These are phyloP conservation scores for Picea glauca DNA, from an alignment of 75 land plant genomes.

Conservation along the genomic window DNA sequence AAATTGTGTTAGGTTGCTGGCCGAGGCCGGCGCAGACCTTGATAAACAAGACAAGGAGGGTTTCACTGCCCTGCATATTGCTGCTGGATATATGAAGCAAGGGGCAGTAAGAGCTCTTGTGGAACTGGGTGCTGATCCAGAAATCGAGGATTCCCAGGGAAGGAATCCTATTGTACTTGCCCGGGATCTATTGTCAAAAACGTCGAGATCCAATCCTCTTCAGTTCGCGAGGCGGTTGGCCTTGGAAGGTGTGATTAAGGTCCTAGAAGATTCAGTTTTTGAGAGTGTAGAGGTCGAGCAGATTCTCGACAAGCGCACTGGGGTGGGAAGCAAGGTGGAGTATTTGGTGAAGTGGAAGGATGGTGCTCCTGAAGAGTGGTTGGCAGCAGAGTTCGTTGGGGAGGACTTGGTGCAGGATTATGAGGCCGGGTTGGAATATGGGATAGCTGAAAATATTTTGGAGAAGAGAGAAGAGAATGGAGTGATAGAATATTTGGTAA, in stretches of 20 bases:
- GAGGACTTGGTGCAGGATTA: conserved; percentile 81
- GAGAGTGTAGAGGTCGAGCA: conserved; percentile 79
- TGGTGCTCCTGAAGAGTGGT: conserved; percentile 72
- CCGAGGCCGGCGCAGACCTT: conserved; percentile 69
- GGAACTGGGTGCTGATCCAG: conserved; percentile 79
- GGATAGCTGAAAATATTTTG: conserved; percentile 73
- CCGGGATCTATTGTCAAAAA: conserved; percentile 51
- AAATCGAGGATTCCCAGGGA: conserved; percentile 51
- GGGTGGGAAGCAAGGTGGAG: conserved; percentile 54
- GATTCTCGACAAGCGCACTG: conserved; percentile 63
- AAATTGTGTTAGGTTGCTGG: conserved; percentile 44
- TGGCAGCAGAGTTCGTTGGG: conserved; percentile 42
- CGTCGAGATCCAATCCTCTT: conserved; percentile 66
- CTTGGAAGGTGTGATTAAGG: conserved; percentile 57
- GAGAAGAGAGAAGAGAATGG: conserved; percentile 45
- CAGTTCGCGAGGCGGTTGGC: conserved; percentile 72
- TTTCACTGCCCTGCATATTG: conserved; percentile 81
- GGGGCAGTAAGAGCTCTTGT: conserved; percentile 51
- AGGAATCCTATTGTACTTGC: conserved; percentile 59
- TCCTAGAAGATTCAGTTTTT: conserved; percentile 63
- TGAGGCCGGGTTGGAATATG: conserved; percentile 90
- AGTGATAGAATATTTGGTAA: conserved; percentile 68
- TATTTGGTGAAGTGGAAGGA: conserved; percentile 93
- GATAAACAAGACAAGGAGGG: conserved; percentile 56
- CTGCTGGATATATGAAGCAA: conserved; percentile 80